Conservation (phyloP, 202 grass and related monocot genomes). For the Schoenoplectus tabernaemontani region DNA sequence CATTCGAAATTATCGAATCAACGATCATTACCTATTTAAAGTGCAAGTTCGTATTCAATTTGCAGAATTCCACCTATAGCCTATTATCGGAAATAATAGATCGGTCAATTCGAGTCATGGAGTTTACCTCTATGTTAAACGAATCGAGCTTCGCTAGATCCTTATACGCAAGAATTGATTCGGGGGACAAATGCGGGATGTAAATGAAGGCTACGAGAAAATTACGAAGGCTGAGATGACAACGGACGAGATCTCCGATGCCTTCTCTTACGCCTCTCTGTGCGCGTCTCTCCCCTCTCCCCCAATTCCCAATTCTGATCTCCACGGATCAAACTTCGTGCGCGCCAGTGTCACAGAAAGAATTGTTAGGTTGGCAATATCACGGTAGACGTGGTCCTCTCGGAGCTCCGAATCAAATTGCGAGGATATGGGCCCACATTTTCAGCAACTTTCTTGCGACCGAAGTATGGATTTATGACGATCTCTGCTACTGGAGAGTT, state of each 20-base stretch:
- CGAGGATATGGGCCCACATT: not conserved
- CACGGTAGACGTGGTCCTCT: not conserved
- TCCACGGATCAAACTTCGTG: slow-evolving; percentile 20
- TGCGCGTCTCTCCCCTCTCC: not conserved
- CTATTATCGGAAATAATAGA: not conserved
- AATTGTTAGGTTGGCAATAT: not conserved
- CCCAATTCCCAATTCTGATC: not conserved
- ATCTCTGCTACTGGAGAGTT: too few relatives aligned
- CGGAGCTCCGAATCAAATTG: not conserved
- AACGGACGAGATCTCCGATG: slow-evolving; percentile 20
- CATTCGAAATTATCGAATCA: slow-evolving; percentile 1
- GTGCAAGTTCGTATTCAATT: not conserved
- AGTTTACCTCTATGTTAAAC: not conserved
- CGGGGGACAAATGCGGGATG: not conserved
- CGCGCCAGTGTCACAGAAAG: slow-evolving; percentile 16
- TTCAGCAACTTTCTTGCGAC: too few relatives aligned
- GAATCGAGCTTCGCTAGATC: not conserved
- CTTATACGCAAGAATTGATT: not conserved
- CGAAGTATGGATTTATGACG: too few relatives aligned
- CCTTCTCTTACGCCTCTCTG: not conserved
- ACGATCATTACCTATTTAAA: not conserved
- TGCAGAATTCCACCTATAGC: not conserved
- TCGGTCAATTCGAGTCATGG: slow-evolving; percentile 2
- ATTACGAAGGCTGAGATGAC: slow-evolving; percentile 5
- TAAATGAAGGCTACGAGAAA: not conserved